phyloP scores from a whole-genome alignment of 768 basidiomycete species.

The Clitopilus hobsonii region DNA sequence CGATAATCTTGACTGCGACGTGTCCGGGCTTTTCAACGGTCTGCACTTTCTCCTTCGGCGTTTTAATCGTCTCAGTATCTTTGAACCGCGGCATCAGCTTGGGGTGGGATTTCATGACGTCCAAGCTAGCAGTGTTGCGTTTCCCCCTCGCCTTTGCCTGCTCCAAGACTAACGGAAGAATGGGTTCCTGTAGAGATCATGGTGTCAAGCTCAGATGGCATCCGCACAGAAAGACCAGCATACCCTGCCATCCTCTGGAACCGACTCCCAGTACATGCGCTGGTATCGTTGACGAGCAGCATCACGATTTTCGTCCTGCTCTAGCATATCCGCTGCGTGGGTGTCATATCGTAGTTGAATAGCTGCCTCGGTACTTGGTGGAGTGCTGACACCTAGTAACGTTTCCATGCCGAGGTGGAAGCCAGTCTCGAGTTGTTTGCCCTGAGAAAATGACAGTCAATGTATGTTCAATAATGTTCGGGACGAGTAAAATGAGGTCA shows the following conservation, averaged over 20 bases:
- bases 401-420: slow-evolving; percentile 81
- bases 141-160: slow-evolving; percentile 36
- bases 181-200: slow-evolving; percentile 43
- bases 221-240: too few species aligned
- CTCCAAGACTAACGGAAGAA: slow-evolving; percentile 54
- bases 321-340: slow-evolving; percentile 57
- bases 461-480: neutral
- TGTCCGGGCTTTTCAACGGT: slow-evolving; percentile 39
- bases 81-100: slow-evolving; percentile 33
- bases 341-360: slow-evolving; percentile 36
- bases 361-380: slow-evolving; percentile 6
- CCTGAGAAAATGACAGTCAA: slow-evolving; percentile 30
- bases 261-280: slow-evolving; percentile 75
- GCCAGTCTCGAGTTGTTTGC: slow-evolving; percentile 68
- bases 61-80: slow-evolving; percentile 31
- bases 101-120: slow-evolving; percentile 33
- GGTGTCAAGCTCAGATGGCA: too few species aligned
- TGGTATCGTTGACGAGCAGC: slow-evolving; percentile 61
- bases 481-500: slow-evolving; percentile 28
- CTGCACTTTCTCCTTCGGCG: slow-evolving; percentile 29
- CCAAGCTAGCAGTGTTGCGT: slow-evolving; percentile 24
- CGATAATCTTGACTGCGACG: slow-evolving; percentile 61
- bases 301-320: slow-evolving; percentile 51
- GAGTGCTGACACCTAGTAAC: slow-evolving; percentile 52
- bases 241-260: slow-evolving; percentile 65